Conservation (phyloP, 495 filamentous ascomycete species). For the Hyaloscypha variabilis region DNA sequence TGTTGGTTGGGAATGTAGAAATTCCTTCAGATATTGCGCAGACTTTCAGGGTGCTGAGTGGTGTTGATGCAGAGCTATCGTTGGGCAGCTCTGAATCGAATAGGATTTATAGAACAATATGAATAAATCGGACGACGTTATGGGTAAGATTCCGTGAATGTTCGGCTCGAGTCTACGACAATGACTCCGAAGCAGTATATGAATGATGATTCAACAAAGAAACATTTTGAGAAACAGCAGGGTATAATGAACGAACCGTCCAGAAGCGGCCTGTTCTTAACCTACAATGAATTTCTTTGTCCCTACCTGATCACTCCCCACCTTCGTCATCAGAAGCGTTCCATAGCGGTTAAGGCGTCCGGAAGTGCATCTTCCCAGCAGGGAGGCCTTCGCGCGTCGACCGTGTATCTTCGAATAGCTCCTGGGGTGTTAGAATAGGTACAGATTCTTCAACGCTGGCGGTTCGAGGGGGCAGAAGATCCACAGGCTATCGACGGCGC, state of each 20-base stretch:
- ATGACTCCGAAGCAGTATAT: constrained; percentile 17
- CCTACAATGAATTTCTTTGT: constrained; percentile 15
- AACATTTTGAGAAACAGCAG: constrained; percentile 18
- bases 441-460: constrained; percentile 18
- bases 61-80: neutral
- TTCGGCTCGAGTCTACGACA: neutral
- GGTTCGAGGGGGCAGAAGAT: constrained; percentile 22
- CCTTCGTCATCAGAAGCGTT: constrained; percentile 22
- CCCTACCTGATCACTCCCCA: constrained; percentile 19
- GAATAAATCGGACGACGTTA: constrained; percentile 9
- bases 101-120: neutral
- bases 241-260: constrained; percentile 24
- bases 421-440: constrained; percentile 19
- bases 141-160: neutral
- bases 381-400: constrained; percentile 18
- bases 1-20: neutral
- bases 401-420: constrained; percentile 34
- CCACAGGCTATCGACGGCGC: constrained; percentile 17
- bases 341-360: constrained; percentile 7
- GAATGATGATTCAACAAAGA: constrained; percentile 21
- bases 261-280: constrained; percentile 19
- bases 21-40: neutral
- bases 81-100: neutral
- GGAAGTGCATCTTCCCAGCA: constrained; percentile 10
- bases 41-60: neutral